These are phyloP conservation scores for Lasiodiplodia hormozganensis DNA, from an alignment of 2,329 filamentous ascomycete species.

Conservation along the genomic window DNA sequence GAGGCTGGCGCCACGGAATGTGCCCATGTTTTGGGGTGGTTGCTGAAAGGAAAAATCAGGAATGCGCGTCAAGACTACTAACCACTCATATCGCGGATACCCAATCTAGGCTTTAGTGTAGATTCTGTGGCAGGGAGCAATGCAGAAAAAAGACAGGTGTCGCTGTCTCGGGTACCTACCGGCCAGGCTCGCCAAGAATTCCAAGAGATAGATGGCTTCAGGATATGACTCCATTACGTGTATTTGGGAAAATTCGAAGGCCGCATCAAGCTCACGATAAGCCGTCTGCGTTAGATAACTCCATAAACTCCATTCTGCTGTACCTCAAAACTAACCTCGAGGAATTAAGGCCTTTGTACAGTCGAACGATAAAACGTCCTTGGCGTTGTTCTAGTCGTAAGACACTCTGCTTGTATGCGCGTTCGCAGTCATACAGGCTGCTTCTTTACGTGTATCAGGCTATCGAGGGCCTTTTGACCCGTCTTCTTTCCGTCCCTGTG, in stretches of 20 bases:
- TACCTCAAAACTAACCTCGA: not conserved
- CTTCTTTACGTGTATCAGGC: not conserved
- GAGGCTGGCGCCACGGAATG: constrained; percentile 13
- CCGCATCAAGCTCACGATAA: not conserved
- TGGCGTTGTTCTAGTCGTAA: not conserved
- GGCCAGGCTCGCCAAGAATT: not conserved
- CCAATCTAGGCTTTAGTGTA: not conserved
- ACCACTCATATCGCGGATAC: constrained; percentile 3
- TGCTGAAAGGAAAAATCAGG: constrained; percentile 1
- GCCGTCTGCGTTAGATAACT: not conserved
- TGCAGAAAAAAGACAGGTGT: constrained; percentile 1
- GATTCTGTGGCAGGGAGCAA: not conserved
- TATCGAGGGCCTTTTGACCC: not conserved
- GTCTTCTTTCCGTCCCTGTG: not conserved
- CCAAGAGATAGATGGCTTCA: not conserved
- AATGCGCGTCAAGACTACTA: not conserved
- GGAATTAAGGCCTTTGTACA: not conserved
- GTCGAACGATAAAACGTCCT: not conserved
- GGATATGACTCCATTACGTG: not conserved
- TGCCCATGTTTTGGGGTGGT: not conserved
- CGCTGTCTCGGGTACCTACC: not conserved
- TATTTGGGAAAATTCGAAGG: not conserved
- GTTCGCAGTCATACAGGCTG: not conserved
- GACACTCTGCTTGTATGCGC: not conserved
- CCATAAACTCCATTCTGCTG: not conserved